Evolutionary conservation across 257 asterid genomes (phyloP).

Genomic region (Solanum piurae): DNA sequence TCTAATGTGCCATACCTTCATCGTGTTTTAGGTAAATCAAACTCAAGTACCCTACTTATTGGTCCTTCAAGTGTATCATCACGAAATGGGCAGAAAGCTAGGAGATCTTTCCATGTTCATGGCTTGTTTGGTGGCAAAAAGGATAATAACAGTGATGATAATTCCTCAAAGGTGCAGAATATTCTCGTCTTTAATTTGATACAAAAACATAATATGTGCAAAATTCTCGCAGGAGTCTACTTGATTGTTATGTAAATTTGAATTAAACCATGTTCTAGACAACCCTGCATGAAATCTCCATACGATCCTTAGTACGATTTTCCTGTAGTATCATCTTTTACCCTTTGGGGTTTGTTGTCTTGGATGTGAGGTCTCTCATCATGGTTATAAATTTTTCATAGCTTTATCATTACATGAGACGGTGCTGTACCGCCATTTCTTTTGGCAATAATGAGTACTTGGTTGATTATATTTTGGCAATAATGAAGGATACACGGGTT

Average conservation of each 20-base stretch:
- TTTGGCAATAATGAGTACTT: background rate
- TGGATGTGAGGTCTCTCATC: background rate
- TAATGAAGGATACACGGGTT: background rate
- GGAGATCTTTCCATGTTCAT: constrained; percentile 24
- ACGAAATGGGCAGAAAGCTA: background rate
- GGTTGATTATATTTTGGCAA: background rate
- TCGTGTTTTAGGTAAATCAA: constrained; percentile 1
- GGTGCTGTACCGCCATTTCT: background rate
- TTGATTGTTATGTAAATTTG: background rate
- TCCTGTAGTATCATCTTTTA: background rate
- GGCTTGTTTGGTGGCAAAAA: constrained; percentile 79
- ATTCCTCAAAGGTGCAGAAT: constrained; percentile 44
- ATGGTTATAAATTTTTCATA: background rate
- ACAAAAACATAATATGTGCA: background rate
- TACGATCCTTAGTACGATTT: background rate
- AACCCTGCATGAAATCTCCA: background rate
- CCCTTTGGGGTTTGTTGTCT: background rate
- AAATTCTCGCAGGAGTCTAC: background rate
- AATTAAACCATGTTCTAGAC: background rate
- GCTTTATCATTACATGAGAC: background rate
- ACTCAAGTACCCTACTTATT: background rate
- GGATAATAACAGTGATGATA: constrained; percentile 37
- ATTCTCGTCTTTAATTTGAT: background rate
- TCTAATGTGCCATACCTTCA: background rate
- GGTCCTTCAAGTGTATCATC: background rate